Evolutionary conservation across 805 yeast genomes (phyloP), one percentile per base, ranked within the genome.

Genomic region (Starmerella floris): DNA sequence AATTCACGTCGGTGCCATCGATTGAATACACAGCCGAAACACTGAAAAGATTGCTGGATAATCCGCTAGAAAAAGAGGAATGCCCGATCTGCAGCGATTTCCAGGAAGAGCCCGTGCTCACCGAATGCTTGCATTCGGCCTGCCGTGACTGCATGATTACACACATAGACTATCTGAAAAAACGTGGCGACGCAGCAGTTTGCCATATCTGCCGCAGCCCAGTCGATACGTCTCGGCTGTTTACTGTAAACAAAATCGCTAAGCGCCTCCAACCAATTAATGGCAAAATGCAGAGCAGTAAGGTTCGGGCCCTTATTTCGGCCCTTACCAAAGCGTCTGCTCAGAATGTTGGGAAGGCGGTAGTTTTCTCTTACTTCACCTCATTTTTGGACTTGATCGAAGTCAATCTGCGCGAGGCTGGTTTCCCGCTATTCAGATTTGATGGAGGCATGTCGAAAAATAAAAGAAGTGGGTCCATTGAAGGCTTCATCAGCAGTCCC

Each of bases 361-460:
- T 88, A 39, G 87, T 88, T 0, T 88, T 88, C 56, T 84, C 95
- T 2, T 96, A 88, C 53, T 87, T 87, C 54, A 81, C 95, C 0
- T 70, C 83, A 0, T 88, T 76, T 54, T 59, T 87, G 46, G 95
- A 84, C 57, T 63, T 83, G 9, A 73, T 87, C 41, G 79, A 80
- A 51, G 58, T 56, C 17, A 91, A 79, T 49, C 59, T 87, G 3
- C 61, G 62, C 4, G 60, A 59, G 3, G 61, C 64, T 5, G 76
- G 74, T 1, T 70, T 81, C 44, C 59, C 61, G 0, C 71, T 78
- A 2, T 69, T 72, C 43, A 77, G 85, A 50, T 83, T 88, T 54
- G 96, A 87, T 58, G 97, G 97, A 3, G 66, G 88, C 20, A 60
- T 87, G 49, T 68, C 69, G 23, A 65, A 81, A 64, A 72, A 67